Evolutionary conservation across 768 basidiomycete species (phyloP).

Genomic region (Mycena olivaceomarginata): DNA sequence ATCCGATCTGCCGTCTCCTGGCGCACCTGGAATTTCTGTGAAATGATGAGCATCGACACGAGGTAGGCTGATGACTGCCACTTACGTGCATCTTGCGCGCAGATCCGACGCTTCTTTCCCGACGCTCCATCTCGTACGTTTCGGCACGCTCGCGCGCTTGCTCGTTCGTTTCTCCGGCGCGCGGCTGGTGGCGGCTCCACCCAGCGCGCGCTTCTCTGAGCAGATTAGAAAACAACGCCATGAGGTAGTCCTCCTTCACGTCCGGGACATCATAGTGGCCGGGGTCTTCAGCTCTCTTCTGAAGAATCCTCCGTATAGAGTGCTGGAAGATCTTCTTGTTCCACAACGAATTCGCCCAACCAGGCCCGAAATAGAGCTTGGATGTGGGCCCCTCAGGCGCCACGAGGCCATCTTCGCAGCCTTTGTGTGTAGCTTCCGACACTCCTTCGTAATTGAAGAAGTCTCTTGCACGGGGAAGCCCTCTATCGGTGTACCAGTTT

Average conservation of each 20-base stretch:
- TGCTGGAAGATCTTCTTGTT: neutral
- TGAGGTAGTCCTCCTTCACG: too few species aligned
- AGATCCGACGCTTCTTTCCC: too few species aligned
- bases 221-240: too few species aligned
- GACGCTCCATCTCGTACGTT: neutral
- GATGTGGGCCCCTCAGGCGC: neutral
- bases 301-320: neutral
- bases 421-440: neutral
- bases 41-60: neutral
- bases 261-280: neutral
- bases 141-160: neutral
- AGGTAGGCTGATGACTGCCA: neutral
- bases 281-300: neutral
- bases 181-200: neutral
- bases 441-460: neutral
- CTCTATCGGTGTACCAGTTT: neutral
- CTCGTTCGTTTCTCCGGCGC: neutral
- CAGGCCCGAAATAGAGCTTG: neutral
- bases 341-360: neutral
- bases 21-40: neutral
- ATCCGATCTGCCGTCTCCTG: neutral
- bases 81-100: conserved; percentile 1
- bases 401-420: neutral
- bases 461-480: neutral
- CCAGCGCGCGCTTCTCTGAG: too few species aligned